Conservation (phyloP, 345 rosid genomes). For the Citrus unshiu region DNA sequence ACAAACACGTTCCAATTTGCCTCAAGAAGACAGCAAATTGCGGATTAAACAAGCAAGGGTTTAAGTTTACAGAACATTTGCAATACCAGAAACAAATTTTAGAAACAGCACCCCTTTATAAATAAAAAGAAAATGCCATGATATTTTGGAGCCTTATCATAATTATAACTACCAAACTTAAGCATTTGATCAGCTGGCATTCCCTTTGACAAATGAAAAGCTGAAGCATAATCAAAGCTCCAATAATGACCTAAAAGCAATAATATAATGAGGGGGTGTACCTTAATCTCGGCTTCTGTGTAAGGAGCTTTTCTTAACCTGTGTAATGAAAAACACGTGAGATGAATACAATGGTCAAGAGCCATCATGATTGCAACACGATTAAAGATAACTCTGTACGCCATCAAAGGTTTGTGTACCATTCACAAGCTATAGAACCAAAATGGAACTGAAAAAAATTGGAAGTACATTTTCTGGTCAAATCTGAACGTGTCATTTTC, state of each 20-base stretch:
- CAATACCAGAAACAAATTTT: neutral
- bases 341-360: neutral
- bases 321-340: conserved; percentile 9
- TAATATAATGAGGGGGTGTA: conserved; percentile 15
- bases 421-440: neutral
- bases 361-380: neutral
- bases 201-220: neutral
- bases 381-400: neutral
- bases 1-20: neutral
- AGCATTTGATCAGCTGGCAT: neutral
- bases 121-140: neutral
- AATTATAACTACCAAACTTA: neutral
- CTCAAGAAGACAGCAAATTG: neutral
- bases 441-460: neutral
- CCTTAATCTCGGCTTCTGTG: conserved; percentile 96
- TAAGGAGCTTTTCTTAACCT: conserved; percentile 72
- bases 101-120: neutral
- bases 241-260: neutral
- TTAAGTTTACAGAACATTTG: neutral
- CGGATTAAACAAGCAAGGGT: neutral
- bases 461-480: neutral
- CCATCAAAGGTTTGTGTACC: neutral
- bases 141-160: neutral
- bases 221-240: neutral
- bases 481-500: neutral